Conservation (phyloP, 139 green algal genomes). For the Chlamydomonas incerta region DNA sequence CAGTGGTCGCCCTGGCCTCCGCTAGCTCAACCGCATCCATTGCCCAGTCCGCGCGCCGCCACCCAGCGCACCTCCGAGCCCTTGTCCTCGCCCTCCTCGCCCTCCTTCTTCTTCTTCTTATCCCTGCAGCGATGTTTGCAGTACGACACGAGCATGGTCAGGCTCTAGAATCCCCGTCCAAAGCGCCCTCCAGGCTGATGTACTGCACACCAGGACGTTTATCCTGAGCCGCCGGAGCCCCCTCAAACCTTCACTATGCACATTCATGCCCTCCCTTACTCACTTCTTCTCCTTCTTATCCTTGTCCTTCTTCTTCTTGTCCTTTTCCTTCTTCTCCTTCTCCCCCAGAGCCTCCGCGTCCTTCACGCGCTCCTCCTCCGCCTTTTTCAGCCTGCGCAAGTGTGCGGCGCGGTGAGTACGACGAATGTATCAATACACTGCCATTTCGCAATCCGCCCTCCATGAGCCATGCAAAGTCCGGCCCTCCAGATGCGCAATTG, state of each 20-base stretch:
- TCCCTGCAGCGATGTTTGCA: constrained; percentile 32
- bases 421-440: neutral
- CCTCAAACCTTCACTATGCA: too few relatives aligned
- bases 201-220: too few relatives aligned
- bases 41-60: too few relatives aligned
- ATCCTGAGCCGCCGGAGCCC: too few relatives aligned
- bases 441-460: neutral
- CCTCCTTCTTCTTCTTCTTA: constrained; percentile 64
- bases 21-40: too few relatives aligned
- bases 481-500: too few relatives aligned
- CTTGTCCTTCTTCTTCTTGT: constrained; percentile 63
- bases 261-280: neutral
- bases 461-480: too few relatives aligned
- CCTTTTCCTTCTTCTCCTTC: constrained; percentile 78
- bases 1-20: too few relatives aligned
- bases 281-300: constrained; percentile 66
- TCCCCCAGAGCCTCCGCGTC: constrained; percentile 71
- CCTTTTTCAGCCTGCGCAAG: constrained; percentile 82
- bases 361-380: constrained; percentile 91
- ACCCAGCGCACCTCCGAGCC: constrained; percentile 23
- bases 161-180: too few relatives aligned
- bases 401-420: too few relatives aligned
- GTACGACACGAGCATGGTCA: too few relatives aligned
- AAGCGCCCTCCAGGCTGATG: too few relatives aligned
- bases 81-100: constrained; percentile 48